Evolutionary conservation across 805 yeast species (phyloP), one percentile per base, ranked within the genome.

Genomic region (Hanseniaspora vineae): DNA sequence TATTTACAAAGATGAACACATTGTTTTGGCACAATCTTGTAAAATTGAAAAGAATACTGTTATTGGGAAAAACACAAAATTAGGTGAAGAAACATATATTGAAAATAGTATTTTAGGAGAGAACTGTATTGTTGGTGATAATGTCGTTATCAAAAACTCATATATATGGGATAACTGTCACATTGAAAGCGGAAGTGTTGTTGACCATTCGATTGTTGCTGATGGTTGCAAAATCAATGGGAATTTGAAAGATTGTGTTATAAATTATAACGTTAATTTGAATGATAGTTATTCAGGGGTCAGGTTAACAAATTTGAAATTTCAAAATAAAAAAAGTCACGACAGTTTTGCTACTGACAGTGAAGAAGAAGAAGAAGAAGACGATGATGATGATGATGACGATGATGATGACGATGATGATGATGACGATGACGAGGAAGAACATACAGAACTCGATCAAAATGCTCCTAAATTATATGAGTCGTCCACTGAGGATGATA

Each of bases 1-100:
- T 63, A 77, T 90, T 46, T 92, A 92, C 65, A 88, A 88, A 65
- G 50, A 44, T 20, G 97, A 89, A 60, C 83, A 81, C 54, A 90
- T 90, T n/a, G 79, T 87, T 9, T 71, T 90, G 54, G 95, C 97
- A 0, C 96, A 90, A 60, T 81, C 92, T n/a, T 88, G 97, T 67
- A 78, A 78, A 54, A 78, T 92, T 50, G 85, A 84, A 17, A 76
- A 80, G 47, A 73, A 85, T 54, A 84, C 94, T 1, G 84, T 87
- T 2, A 82, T 92, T 53, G 98, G 97, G 2, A 69, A 81, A 1
- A 73, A 77, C 46, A 73, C 96, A 0, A 69, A 68, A 39, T 81
- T 92, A 55, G 95, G 95, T 40, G 88, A 83, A 54, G 80, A 81
- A 15, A 69, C 95, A 0, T 53, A 57, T 4, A 72, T 92, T 39